phyloP scores from a whole-genome alignment of 1,139 yeast species.

The Debaryomyces nepalensis region DNA sequence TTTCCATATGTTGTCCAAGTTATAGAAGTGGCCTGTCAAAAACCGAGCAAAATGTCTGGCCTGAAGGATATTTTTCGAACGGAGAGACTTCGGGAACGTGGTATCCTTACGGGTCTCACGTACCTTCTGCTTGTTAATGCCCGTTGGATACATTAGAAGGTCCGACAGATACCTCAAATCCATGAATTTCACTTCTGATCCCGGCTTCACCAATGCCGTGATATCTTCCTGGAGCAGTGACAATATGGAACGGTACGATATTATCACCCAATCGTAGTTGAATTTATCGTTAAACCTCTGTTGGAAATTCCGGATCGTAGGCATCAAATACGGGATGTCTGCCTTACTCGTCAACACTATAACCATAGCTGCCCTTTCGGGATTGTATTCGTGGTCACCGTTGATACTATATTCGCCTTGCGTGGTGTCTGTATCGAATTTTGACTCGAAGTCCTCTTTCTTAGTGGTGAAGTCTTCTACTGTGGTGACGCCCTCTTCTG shows the following conservation, averaged over 20 bases:
- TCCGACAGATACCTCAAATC: constrained; percentile 37
- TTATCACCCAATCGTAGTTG: constrained; percentile 25
- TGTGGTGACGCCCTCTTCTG: too few relatives aligned
- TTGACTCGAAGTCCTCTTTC: neutral
- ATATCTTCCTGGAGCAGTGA: constrained; percentile 11
- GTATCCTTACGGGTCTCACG: constrained; percentile 42
- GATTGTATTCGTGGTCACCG: neutral
- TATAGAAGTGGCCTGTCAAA: constrained; percentile 57
- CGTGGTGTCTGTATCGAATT: neutral
- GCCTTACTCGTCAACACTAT: constrained; percentile 13
- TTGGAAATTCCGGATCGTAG: constrained; percentile 24
- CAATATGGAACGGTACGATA: constrained; percentile 13
- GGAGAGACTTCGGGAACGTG: constrained; percentile 35
- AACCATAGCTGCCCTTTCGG: constrained; percentile 19
- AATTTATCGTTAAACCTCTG: constrained; percentile 24
- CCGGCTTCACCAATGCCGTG: constrained; percentile 8
- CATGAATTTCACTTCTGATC: constrained; percentile 36
- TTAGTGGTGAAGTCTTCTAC: too few relatives aligned
- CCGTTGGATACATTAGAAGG: constrained; percentile 24
- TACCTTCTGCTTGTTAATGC: constrained; percentile 58
- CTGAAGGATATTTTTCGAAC: constrained; percentile 8
- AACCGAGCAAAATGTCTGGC: constrained; percentile 68
- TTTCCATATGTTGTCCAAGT: constrained; percentile 29
- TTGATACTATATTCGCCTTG: neutral
- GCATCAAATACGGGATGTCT: constrained; percentile 15